Evolutionary conservation across 2,329 filamentous ascomycete genomes (phyloP).

Genomic region (Neopestalotiopsis rosae): DNA sequence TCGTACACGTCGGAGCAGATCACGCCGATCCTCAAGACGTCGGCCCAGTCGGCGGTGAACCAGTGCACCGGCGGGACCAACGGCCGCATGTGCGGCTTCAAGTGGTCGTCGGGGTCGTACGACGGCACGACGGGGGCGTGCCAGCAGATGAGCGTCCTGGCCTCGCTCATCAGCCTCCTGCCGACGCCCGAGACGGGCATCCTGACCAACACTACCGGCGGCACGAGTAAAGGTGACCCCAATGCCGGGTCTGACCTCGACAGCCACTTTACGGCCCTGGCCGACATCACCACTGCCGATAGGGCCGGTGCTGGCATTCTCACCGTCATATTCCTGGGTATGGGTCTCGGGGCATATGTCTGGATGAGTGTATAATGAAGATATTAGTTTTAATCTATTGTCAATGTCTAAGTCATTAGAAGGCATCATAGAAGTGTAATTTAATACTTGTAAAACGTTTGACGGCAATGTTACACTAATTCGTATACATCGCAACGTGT

Average conservation of each 20-base stretch:
- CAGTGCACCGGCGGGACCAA: conserved; percentile 66
- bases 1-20: conserved; percentile 62
- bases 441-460: background rate
- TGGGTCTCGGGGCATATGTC: conserved; percentile 49
- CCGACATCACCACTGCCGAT: conserved; percentile 49
- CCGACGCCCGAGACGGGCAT: conserved; percentile 42
- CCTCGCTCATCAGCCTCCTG: conserved; percentile 50
- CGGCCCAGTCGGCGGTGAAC: conserved; percentile 62
- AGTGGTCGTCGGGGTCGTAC: conserved; percentile 53
- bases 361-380: conserved; percentile 46
- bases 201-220: conserved; percentile 55
- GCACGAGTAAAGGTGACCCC: conserved; percentile 54
- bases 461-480: too few relatives aligned
- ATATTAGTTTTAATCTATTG: background rate
- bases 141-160: conserved; percentile 62
- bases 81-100: conserved; percentile 67
- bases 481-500: too few relatives aligned
- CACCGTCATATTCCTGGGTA: conserved; percentile 49
- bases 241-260: conserved; percentile 43
- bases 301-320: conserved; percentile 54
- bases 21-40: conserved; percentile 60
- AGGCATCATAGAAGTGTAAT: background rate
- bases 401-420: background rate
- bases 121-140: conserved; percentile 57
- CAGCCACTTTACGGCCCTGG: conserved; percentile 26